phyloP scores from a whole-genome alignment of 108 stramenopile genomes.

The Nitzschia putrida region DNA sequence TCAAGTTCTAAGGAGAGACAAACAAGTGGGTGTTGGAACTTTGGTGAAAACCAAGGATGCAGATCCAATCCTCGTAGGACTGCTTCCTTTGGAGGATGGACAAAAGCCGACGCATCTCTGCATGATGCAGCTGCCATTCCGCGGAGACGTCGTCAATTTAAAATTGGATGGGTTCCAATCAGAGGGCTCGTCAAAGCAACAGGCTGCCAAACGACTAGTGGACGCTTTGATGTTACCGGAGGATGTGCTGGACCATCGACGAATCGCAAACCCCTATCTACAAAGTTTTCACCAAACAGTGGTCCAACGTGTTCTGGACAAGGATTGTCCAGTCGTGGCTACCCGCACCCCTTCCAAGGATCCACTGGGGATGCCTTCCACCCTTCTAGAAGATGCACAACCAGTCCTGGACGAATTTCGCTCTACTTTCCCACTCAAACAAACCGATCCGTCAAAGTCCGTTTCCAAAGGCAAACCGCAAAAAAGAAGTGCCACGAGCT shows the following conservation, averaged over 20 bases:
- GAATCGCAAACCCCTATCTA: conserved; percentile 56
- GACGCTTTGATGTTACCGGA: conserved; percentile 72
- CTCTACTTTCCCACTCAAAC: conserved; percentile 26
- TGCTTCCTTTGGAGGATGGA: conserved; percentile 58
- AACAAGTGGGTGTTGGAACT: conserved; percentile 64
- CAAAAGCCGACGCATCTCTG: conserved; percentile 39
- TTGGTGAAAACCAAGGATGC: conserved; percentile 69
- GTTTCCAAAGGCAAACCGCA: neutral
- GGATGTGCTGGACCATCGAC: conserved; percentile 45
- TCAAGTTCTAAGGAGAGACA: conserved; percentile 52
- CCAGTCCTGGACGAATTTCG: conserved; percentile 28
- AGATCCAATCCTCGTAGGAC: conserved; percentile 67
- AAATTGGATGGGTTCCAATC: conserved; percentile 8
- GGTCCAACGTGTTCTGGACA: conserved; percentile 42
- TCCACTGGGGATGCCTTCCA: conserved; percentile 33
- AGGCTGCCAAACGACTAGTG: conserved; percentile 67
- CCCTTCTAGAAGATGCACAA: conserved; percentile 22
- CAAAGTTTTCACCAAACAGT: conserved; percentile 52
- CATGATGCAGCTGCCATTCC: conserved; percentile 79
- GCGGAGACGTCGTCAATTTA: conserved; percentile 60
- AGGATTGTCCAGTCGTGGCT: conserved; percentile 12
- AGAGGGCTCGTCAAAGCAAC: conserved; percentile 15
- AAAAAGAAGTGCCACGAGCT: neutral
- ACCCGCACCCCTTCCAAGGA: conserved; percentile 21
- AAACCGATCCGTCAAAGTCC: neutral